These are phyloP conservation scores for Mollisia scopiformis DNA, from an alignment of 2,329 filamentous ascomycete genomes.

Conservation along the genomic window DNA sequence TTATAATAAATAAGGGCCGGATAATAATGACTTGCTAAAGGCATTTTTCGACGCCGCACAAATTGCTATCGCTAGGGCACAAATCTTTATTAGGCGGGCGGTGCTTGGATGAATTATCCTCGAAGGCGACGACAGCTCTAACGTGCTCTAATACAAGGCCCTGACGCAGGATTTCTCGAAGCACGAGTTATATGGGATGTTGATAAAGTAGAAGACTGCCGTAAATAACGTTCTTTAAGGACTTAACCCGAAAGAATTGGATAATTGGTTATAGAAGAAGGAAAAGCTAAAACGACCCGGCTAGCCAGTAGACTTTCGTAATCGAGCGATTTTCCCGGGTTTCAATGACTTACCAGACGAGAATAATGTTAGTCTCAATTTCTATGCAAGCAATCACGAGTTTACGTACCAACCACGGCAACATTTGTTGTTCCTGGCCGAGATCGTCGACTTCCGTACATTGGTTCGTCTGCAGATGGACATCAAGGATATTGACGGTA, in stretches of 20 bases:
- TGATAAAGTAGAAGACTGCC: constrained; percentile 21
- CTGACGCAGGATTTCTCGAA: constrained; percentile 24
- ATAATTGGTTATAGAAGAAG: constrained; percentile 1
- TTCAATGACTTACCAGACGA: constrained; percentile 20
- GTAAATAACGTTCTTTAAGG: constrained; percentile 20
- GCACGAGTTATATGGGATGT: constrained; percentile 15
- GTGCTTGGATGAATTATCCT: constrained; percentile 14
- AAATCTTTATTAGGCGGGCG: constrained; percentile 32
- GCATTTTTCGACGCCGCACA: constrained; percentile 34
- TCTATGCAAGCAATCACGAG: constrained; percentile 19
- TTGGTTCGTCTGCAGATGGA: constrained; percentile 30
- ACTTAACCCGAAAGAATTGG: constrained; percentile 19
- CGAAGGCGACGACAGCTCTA: constrained; percentile 18
- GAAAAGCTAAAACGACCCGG: constrained; percentile 3
- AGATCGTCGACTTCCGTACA: constrained; percentile 22
- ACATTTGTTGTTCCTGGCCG: constrained; percentile 28
- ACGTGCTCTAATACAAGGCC: constrained; percentile 12
- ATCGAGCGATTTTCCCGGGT: constrained; percentile 28
- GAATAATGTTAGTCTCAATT: constrained; percentile 16
- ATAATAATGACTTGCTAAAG: constrained; percentile 25
- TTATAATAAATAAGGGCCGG: constrained; percentile 30
- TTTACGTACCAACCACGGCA: constrained; percentile 10
- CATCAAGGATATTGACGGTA: constrained; percentile 31
- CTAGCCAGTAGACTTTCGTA: constrained; percentile 19
- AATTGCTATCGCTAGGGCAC: constrained; percentile 35